These are phyloP conservation scores for Globisporangium canariense DNA, from an alignment of 352 stramenopile species.

Conservation along the genomic window DNA sequence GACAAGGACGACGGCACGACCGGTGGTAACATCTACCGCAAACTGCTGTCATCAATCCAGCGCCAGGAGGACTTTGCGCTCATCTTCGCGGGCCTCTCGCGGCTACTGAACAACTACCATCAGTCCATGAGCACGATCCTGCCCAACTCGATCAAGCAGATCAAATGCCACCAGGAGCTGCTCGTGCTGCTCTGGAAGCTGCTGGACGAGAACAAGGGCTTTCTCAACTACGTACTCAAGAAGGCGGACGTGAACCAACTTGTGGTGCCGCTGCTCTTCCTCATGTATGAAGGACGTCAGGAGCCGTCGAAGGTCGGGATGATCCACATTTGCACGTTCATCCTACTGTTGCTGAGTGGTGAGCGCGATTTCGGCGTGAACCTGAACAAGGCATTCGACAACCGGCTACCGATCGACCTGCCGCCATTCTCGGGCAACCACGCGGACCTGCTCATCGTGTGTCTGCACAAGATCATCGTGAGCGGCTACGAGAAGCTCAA, in stretches of 20 bases:
- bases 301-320: slow-evolving; percentile 93
- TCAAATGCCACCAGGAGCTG: slow-evolving; percentile 97
- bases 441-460: slow-evolving; percentile 96
- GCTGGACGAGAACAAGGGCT: slow-evolving; percentile 96
- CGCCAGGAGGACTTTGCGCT: slow-evolving; percentile 89
- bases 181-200: slow-evolving; percentile 98
- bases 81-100: slow-evolving; percentile 92
- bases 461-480: slow-evolving; percentile 98
- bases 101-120: slow-evolving; percentile 97
- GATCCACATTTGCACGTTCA: slow-evolving; percentile 99
- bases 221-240: slow-evolving; percentile 93
- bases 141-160: slow-evolving; percentile 90
- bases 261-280: slow-evolving; percentile 79
- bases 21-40: slow-evolving; percentile 60
- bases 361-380: slow-evolving; percentile 96
- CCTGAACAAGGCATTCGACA: slow-evolving; percentile 96
- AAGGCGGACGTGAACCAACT: slow-evolving; percentile 93
- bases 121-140: slow-evolving; percentile 92
- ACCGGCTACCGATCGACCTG: slow-evolving; percentile 92
- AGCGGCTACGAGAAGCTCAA: slow-evolving; percentile 96
- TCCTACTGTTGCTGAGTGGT: slow-evolving; percentile 95
- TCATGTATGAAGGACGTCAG: slow-evolving; percentile 94
- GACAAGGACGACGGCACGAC: slow-evolving; percentile 29
- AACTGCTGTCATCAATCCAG: slow-evolving; percentile 61
- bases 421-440: slow-evolving; percentile 95